phyloP scores from a whole-genome alignment of 768 basidiomycete species.

The Mrakia frigida region DNA sequence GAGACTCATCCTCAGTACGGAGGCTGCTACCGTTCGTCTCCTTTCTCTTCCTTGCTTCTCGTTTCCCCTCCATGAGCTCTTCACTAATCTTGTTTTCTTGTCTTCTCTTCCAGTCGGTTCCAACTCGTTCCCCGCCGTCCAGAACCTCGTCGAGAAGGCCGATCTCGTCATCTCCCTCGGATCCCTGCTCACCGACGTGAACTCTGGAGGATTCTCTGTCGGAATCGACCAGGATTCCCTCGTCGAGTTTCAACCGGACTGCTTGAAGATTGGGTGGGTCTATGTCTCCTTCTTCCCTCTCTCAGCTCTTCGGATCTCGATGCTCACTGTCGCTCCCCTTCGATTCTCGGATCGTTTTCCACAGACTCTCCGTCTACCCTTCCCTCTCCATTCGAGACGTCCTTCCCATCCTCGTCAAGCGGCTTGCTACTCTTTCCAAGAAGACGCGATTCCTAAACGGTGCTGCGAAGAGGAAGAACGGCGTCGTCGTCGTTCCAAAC shows the following conservation, averaged over 20 bases:
- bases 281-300: no score
- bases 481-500: slow-evolving; percentile 31
- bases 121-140: slow-evolving; percentile 61
- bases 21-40: slow-evolving; percentile 54
- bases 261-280: slow-evolving; percentile 43
- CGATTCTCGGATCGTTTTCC: no score
- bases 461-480: slow-evolving; percentile 14
- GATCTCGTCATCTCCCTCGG: slow-evolving; percentile 73
- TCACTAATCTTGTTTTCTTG: no score
- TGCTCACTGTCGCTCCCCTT: not conserved
- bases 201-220: slow-evolving; percentile 54
- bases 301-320: no score
- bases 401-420: slow-evolving; percentile 40
- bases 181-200: slow-evolving; percentile 61
- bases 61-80: no score
- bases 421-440: slow-evolving; percentile 8
- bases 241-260: slow-evolving; percentile 65
- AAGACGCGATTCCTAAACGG: slow-evolving; percentile 38
- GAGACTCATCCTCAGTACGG: slow-evolving; percentile 70
- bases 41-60: no score
- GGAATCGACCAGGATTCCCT: not conserved
- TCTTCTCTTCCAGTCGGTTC: slow-evolving; percentile 51
- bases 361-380: slow-evolving; percentile 34
- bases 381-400: slow-evolving; percentile 40
- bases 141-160: slow-evolving; percentile 65